Evolutionary conservation across 1,284 basidiomycete species (phyloP).

Genomic region (Fomitiporia mediterranea): DNA sequence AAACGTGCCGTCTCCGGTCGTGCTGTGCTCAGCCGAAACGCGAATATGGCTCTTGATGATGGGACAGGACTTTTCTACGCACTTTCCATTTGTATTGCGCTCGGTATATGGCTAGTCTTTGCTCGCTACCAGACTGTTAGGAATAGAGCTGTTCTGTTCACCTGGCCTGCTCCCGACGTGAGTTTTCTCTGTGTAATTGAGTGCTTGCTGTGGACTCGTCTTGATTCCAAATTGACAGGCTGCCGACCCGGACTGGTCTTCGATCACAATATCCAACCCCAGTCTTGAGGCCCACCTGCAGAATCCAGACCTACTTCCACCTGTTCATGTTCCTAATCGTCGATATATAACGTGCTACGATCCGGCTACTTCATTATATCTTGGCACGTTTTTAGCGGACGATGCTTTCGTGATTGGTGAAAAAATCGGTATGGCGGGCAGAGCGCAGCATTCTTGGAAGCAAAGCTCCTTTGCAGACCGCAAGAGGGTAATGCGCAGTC

Average conservation of each 20-base stretch:
- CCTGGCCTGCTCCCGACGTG: constrained; percentile 55
- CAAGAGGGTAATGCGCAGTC: constrained; percentile 74
- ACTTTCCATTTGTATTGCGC: constrained; percentile 59
- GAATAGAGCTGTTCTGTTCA: constrained; percentile 67
- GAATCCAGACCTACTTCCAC: constrained; percentile 50
- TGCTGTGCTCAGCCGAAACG: no score
- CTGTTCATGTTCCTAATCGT: constrained; percentile 42
- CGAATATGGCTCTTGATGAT: constrained; percentile 29
- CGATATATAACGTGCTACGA: constrained; percentile 88
- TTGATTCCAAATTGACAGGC: constrained; percentile 26
- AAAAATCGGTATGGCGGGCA: constrained; percentile 65
- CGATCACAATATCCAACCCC: constrained; percentile 51
- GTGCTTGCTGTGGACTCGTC: not conserved
- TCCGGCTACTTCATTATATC: constrained; percentile 80
- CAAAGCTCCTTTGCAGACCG: constrained; percentile 73
- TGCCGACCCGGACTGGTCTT: constrained; percentile 57
- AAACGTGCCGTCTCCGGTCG: no score
- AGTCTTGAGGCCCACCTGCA: constrained; percentile 58
- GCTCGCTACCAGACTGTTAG: constrained; percentile 66
- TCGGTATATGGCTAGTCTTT: constrained; percentile 73
- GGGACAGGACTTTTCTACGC: constrained; percentile 50
- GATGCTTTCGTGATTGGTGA: constrained; percentile 57
- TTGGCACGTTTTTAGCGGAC: constrained; percentile 68
- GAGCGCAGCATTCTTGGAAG: constrained; percentile 70
- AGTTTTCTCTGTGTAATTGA: constrained; percentile 26